phyloP scores from a whole-genome alignment of 768 basidiomycete species.

The Imleria badia region DNA sequence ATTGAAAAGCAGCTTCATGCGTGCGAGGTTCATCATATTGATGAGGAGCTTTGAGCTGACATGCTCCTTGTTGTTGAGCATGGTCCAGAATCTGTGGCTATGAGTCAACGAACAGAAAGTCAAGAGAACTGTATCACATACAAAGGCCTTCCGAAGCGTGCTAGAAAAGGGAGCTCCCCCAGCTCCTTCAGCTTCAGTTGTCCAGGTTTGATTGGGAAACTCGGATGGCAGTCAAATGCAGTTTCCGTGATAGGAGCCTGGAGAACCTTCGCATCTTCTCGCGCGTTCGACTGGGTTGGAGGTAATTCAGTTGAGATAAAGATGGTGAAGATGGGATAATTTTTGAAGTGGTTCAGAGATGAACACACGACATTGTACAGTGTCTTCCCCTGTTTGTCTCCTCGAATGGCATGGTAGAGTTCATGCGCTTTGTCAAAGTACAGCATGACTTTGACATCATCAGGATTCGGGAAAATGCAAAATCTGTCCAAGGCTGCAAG shows the following conservation, averaged over 20 bases:
- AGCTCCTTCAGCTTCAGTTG: not conserved
- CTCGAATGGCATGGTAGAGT: not conserved
- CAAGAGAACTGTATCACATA: not conserved
- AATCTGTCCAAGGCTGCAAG: not conserved
- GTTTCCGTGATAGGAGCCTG: not conserved
- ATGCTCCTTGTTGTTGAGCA: not conserved
- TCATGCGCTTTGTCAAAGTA: not conserved
- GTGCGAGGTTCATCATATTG: not conserved
- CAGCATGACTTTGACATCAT: not conserved
- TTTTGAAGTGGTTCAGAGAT: not conserved
- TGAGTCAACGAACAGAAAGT: not conserved
- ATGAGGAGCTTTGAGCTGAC: not conserved
- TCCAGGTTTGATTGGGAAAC: not conserved
- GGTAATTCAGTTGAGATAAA: not conserved
- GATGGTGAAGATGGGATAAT: not conserved
- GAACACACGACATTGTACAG: not conserved
- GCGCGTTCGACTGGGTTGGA: too few species aligned
- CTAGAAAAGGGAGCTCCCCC: not conserved
- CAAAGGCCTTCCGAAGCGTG: not conserved
- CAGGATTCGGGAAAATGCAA: not conserved
- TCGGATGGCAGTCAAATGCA: not conserved
- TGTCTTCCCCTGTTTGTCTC: not conserved
- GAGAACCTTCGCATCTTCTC: too few species aligned
- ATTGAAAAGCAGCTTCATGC: not conserved
- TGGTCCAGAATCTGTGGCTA: not conserved